Percentiles rank a stretch among this genome's conserved stretches.
Evolutionary conservation across 208 protist species (phyloP).

Genomic region (Leishmania tropica): DNA sequence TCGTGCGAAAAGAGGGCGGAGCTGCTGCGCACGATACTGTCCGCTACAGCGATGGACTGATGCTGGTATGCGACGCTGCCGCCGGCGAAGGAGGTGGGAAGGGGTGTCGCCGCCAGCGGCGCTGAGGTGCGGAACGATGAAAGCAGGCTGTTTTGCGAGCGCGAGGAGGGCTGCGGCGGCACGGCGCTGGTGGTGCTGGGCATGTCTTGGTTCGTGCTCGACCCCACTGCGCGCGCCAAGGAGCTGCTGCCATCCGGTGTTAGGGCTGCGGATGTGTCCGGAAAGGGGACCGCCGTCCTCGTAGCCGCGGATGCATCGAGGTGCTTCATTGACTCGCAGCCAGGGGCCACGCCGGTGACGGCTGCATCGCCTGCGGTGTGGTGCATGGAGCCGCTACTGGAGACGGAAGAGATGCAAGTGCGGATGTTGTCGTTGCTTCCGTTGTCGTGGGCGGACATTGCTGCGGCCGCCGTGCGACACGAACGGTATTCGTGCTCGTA

Average conservation of each 20-base stretch:
- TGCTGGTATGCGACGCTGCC: background rate
- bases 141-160: background rate
- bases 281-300: background rate
- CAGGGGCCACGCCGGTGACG: slow-evolving; percentile 15
- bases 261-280: background rate
- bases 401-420: background rate
- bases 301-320: background rate
- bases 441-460: background rate
- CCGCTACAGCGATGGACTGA: slow-evolving; percentile 24
- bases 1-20: slow-evolving; percentile 14
- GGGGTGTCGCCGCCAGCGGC: slow-evolving; percentile 14
- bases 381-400: background rate
- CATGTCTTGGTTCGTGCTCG: background rate
- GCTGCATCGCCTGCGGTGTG: slow-evolving; percentile 19
- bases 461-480: background rate
- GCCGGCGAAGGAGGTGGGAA: slow-evolving; percentile 6
- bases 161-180: background rate
- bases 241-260: background rate
- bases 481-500: background rate
- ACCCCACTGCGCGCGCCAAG: background rate
- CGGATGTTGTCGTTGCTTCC: background rate
- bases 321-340: background rate
- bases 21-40: slow-evolving; percentile 30
- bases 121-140: slow-evolving; percentile 6
- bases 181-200: background rate